These are phyloP conservation scores for Amoeboaphelidium occidentale DNA, from an alignment of 371 early-diverging fungal species.

Conservation along the genomic window DNA sequence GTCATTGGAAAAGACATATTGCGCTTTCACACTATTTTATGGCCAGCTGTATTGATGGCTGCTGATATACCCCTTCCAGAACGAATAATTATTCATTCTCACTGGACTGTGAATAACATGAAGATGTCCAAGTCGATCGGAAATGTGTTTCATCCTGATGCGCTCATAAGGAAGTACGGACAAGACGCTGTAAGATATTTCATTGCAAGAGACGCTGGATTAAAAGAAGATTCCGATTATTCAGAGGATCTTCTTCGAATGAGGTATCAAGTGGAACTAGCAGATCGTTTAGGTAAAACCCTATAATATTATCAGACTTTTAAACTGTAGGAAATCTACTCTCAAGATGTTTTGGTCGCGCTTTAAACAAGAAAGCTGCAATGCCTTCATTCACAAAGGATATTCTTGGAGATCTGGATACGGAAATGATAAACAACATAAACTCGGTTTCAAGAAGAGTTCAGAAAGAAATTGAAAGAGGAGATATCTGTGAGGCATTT, in stretches of 20 bases:
- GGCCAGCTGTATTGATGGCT: slow-evolving; percentile 85
- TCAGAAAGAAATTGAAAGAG: slow-evolving; percentile 12
- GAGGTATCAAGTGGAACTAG: neutral
- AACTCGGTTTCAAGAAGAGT: neutral
- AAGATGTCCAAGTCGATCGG: slow-evolving; percentile 87
- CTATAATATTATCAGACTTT: too few species aligned
- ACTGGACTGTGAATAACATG: slow-evolving; percentile 61
- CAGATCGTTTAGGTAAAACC: neutral
- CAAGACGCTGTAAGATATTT: slow-evolving; percentile 72
- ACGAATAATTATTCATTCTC: slow-evolving; percentile 65
- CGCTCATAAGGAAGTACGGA: slow-evolving; percentile 39
- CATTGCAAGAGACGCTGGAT: slow-evolving; percentile 64
- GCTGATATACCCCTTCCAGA: slow-evolving; percentile 46
- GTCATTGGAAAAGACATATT: slow-evolving; percentile 79
- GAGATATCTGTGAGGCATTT: slow-evolving; percentile 25
- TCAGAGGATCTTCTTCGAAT: neutral
- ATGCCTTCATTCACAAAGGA: neutral
- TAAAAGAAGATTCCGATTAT: slow-evolving; percentile 47
- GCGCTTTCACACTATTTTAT: slow-evolving; percentile 80
- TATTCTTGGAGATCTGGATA: neutral
- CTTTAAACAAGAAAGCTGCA: neutral
- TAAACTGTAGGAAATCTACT: too few species aligned
- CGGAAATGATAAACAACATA: neutral
- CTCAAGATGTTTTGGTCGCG: neutral
- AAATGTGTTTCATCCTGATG: slow-evolving; percentile 61